These are phyloP conservation scores for Fusarium sp. DNA, from an alignment of 2,329 filamentous ascomycete species.

Conservation along the genomic window DNA sequence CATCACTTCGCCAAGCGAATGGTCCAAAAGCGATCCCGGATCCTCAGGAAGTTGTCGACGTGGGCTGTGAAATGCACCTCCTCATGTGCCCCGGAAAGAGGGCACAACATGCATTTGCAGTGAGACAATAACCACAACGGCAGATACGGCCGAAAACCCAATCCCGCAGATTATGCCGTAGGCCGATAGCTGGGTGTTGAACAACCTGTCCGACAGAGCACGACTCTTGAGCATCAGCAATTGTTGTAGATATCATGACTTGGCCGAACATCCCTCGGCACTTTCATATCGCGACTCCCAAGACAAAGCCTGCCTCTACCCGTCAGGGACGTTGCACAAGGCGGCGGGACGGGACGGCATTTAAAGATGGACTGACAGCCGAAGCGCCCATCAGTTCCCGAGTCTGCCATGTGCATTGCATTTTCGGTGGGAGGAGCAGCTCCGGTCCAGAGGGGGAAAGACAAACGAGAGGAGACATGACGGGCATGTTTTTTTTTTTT, in stretches of 20 bases:
- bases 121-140: slow-evolving; percentile 13
- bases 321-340: neutral
- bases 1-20: slow-evolving; percentile 1
- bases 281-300: neutral
- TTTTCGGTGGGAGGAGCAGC: neutral
- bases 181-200: neutral
- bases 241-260: neutral
- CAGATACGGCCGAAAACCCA: slow-evolving; percentile 2
- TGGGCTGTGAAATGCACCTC: neutral
- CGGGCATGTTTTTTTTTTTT: slow-evolving; percentile 4
- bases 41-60: slow-evolving; percentile 4
- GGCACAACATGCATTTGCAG: slow-evolving; percentile 7
- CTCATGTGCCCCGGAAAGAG: slow-evolving; percentile 11
- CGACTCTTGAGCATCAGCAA: neutral
- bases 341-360: neutral
- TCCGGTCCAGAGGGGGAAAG: neutral
- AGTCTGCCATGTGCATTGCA: neutral
- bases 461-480: neutral
- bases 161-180: neutral
- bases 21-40: neutral
- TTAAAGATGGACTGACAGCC: neutral
- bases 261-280: neutral
- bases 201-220: neutral
- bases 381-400: neutral
- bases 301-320: neutral